These are phyloP conservation scores for Metarhizium humberi DNA, from an alignment of 2,329 filamentous ascomycete species.

Conservation along the genomic window DNA sequence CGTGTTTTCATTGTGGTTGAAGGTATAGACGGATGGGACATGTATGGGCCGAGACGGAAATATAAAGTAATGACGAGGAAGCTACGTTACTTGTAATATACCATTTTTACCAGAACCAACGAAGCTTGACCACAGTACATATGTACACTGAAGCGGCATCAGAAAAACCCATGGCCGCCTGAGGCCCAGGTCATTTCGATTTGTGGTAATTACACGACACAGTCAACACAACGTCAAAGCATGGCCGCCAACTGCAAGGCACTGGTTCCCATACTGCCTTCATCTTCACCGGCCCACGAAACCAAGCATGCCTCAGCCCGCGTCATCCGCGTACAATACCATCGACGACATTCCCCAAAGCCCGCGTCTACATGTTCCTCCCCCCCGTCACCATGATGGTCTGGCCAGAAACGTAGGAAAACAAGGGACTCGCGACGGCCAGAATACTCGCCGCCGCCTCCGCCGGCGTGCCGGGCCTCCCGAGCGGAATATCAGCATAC, in stretches of 20 bases:
- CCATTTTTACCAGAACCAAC: too few relatives aligned
- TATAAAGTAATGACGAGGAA: neutral
- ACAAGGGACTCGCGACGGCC: conserved; percentile 71
- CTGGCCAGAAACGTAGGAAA: conserved; percentile 79
- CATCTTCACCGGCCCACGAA: neutral
- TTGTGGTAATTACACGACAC: too few relatives aligned
- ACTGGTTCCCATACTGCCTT: too few relatives aligned
- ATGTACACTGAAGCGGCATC: too few relatives aligned
- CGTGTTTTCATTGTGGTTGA: conserved; percentile 67
- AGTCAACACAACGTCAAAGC: too few relatives aligned
- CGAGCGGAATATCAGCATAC: conserved; percentile 65
- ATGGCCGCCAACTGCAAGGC: too few relatives aligned
- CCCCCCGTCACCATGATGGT: conserved; percentile 82
- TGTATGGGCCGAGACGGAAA: neutral
- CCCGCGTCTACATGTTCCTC: conserved; percentile 41
- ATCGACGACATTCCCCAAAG: too few relatives aligned
- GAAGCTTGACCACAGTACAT: too few relatives aligned
- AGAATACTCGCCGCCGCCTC: conserved; percentile 73
- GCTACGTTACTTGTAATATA: neutral
- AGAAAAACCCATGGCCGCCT: too few relatives aligned
- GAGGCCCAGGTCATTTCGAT: too few relatives aligned
- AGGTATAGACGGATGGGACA: conserved; percentile 41
- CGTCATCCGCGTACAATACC: neutral
- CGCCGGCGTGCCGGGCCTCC: conserved; percentile 65
- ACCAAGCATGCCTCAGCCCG: neutral